A percentile compares a stretch with the other conserved stretches of the same genome.
phyloP scores from a whole-genome alignment of 2,329 filamentous ascomycete species.

The Stagonosporopsis cucurbitacearum region DNA sequence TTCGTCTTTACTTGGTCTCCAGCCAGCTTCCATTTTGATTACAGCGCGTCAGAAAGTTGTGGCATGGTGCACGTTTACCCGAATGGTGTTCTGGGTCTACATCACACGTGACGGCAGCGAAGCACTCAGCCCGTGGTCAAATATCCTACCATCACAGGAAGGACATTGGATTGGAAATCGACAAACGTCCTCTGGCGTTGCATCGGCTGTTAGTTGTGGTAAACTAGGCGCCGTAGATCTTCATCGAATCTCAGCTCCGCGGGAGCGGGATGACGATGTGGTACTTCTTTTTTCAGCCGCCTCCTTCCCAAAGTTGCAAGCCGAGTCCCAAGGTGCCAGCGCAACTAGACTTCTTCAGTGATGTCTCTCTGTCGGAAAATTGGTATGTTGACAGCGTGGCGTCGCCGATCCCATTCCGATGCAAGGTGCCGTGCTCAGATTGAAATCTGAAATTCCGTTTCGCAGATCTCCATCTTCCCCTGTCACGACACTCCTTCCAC shows the following conservation, averaged over 20 bases:
- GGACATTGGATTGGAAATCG: not conserved
- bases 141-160: not conserved
- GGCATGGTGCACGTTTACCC: not conserved
- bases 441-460: slow-evolving; percentile 6
- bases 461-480: not conserved
- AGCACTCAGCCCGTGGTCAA: not conserved
- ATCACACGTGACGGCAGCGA: not conserved
- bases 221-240: not conserved
- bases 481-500: not conserved
- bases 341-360: not conserved
- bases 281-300: slow-evolving; percentile 6
- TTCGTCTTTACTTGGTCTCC: not conserved
- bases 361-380: not conserved
- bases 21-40: not conserved
- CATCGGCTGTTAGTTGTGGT: not conserved
- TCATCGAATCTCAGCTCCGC: not conserved
- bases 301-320: not conserved
- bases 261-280: slow-evolving; percentile 6
- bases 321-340: not conserved
- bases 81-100: not conserved
- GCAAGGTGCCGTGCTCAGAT: not conserved
- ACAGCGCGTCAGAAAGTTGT: not conserved
- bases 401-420: slow-evolving; percentile 3
- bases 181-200: not conserved
- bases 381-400: not conserved